Evolutionary conservation across 2,329 filamentous ascomycete genomes (phyloP).

Genomic region (Botrytis cinerea): DNA sequence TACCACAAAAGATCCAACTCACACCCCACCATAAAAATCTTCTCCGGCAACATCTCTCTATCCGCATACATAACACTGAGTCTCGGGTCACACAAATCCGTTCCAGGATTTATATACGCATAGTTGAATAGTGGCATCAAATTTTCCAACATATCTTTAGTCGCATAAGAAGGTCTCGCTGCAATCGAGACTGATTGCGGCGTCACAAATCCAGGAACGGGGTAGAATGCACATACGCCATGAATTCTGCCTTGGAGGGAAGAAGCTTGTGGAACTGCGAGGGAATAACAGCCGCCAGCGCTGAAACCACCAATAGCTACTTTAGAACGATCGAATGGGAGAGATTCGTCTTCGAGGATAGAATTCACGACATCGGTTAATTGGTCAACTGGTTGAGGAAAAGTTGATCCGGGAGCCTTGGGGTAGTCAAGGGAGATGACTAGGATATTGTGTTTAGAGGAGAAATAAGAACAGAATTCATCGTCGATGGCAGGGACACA

Average conservation of each 20-base stretch:
- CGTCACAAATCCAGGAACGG: slow-evolving; percentile 46
- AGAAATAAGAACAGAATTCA: slow-evolving; percentile 48
- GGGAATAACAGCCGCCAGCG: slow-evolving; percentile 52
- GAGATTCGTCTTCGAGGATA: slow-evolving; percentile 46
- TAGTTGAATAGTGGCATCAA: slow-evolving; percentile 27
- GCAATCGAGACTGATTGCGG: slow-evolving; percentile 37
- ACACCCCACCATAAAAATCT: slow-evolving; percentile 30
- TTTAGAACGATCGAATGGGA: slow-evolving; percentile 48
- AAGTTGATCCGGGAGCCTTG: slow-evolving; percentile 49
- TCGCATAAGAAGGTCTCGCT: slow-evolving; percentile 33
- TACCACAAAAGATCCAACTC: slow-evolving; percentile 35
- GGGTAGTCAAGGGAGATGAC: slow-evolving; percentile 53
- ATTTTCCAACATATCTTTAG: slow-evolving; percentile 27
- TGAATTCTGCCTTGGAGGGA: slow-evolving; percentile 37
- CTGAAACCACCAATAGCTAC: slow-evolving; percentile 52
- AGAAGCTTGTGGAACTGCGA: slow-evolving; percentile 46
- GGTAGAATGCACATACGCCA: slow-evolving; percentile 49
- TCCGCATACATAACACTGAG: slow-evolving; percentile 29
- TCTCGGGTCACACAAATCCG: slow-evolving; percentile 31
- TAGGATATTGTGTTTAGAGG: slow-evolving; percentile 45
- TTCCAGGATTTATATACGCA: slow-evolving; percentile 30
- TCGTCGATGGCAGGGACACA: slow-evolving; percentile 49
- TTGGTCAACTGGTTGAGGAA: slow-evolving; percentile 49
- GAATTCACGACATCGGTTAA: slow-evolving; percentile 47
- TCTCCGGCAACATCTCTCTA: slow-evolving; percentile 27